Evolutionary conservation across 345 rosid species (phyloP).

Genomic region (Moricandia arvensis): DNA sequence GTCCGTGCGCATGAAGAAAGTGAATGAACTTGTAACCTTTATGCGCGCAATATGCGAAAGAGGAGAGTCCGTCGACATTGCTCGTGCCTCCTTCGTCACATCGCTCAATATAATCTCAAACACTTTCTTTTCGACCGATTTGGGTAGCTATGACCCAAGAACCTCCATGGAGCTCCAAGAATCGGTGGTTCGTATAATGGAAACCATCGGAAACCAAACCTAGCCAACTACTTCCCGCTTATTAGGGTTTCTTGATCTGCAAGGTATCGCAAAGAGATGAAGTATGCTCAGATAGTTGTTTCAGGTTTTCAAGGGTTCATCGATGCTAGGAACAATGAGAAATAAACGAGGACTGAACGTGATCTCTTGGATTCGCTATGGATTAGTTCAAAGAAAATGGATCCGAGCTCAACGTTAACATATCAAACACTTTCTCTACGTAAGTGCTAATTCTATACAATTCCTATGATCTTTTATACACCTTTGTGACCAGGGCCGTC

Average conservation of each 20-base stretch:
- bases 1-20: conserved; percentile 10
- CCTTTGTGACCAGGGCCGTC: not conserved
- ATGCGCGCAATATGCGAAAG: conserved; percentile 4
- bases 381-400: conserved; percentile 26
- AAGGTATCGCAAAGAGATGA: conserved; percentile 37
- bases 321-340: conserved; percentile 23
- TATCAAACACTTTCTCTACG: conserved; percentile 36
- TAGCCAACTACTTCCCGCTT: conserved; percentile 47
- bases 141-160: conserved; percentile 29
- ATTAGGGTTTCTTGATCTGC: conserved; percentile 46
- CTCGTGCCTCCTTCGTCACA: conserved; percentile 42
- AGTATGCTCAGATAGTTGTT: conserved; percentile 14
- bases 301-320: conserved; percentile 28
- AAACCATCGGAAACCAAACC: conserved; percentile 40
- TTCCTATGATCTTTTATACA: not conserved
- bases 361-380: conserved; percentile 31
- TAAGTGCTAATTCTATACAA: conserved; percentile 20
- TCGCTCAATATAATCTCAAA: conserved; percentile 42
- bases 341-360: not conserved
- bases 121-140: conserved; percentile 41
- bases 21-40: conserved; percentile 31
- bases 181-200: conserved; percentile 33
- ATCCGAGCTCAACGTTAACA: not conserved
- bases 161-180: conserved; percentile 34
- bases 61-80: conserved; percentile 38